Evolutionary conservation across 2,329 filamentous ascomycete species (phyloP).

Genomic region (Fusarium oligoseptatum): DNA sequence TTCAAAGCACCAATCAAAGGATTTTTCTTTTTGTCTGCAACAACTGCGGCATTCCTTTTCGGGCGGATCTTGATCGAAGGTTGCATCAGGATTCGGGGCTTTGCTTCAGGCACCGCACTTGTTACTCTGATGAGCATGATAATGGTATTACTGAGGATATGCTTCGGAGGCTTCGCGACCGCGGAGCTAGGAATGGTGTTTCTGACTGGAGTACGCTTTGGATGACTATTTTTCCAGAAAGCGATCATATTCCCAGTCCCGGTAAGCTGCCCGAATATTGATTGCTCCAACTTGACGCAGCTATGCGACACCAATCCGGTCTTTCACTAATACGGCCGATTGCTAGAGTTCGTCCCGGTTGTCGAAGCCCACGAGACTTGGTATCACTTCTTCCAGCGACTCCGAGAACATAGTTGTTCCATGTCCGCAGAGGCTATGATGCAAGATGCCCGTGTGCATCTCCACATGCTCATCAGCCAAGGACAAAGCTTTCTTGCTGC

Average conservation of each 20-base stretch:
- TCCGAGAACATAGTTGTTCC: background rate
- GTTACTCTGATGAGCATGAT: background rate
- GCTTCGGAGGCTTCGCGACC: background rate
- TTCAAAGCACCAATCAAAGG: background rate
- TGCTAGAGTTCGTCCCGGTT: background rate
- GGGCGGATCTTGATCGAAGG: background rate
- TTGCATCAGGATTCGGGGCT: background rate
- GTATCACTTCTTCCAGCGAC: background rate
- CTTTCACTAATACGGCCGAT: background rate
- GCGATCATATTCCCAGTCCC: background rate
- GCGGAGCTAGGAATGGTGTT: background rate
- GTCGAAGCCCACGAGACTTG: background rate
- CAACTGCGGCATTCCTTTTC: background rate
- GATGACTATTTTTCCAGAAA: background rate
- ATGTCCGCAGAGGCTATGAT: background rate
- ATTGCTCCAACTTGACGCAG: background rate
- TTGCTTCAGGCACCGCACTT: background rate
- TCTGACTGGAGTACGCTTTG: background rate
- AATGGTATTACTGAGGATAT: background rate
- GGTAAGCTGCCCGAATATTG: background rate
- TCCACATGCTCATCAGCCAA: background rate
- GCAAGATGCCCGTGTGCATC: background rate
- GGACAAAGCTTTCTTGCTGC: background rate
- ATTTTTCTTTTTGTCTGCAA: background rate
- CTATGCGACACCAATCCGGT: background rate